Base-by-base conservation (phyloP, 2,329 filamentous ascomycete genomes). In the Colletotrichum ledebouriae region DNA sequence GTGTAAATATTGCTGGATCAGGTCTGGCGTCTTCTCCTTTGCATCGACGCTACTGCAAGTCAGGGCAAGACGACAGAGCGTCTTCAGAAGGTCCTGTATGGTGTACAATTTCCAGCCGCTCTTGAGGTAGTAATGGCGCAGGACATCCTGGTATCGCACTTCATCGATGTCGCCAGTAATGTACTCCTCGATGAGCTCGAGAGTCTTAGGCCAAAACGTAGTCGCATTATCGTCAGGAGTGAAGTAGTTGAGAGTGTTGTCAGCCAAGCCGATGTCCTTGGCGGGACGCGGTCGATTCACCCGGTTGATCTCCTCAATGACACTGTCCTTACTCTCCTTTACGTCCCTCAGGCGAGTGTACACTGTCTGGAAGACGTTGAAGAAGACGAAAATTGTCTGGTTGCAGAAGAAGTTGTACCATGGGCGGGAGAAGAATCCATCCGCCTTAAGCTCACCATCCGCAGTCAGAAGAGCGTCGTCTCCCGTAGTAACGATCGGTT, bases 91-190 rank as follows among this genome's bases (percentile, higher is more conserved):
- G 77, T 97, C 94, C 76, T 97, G 93, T 71, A 98, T 90, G 4
- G 93, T 94, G 82, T 98, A 99, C 44, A 98, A 82, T 75, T 94
- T 94, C 92, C 95, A 99, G 6, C 96, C 96, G 72, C 90, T 92
- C 76, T 92, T 90, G 66, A 98, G 86, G 77, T 98, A 99, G 81
- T 94, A 98, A 72, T 94, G 92, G 25, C 96, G 92, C 64, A 99
- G 85, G 6, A 94, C 92, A 75, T 98, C 94, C 78, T 98, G 95
- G 73, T 97, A 93, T 34, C 93, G 90, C 60, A 84, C 86, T 79
- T 94, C 90, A 59, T 98, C 96, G 42, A 94, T 85, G 10, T 97
- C 93, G 5, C 91, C 91, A 49, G 90, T 89, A 72, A 98, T 90
- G 72, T 93, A 94, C 53, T 97, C 93, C 75, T 97, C 93, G 67